Conservation (phyloP, 306 rosid genomes). For the Potentilla sterilis region DNA sequence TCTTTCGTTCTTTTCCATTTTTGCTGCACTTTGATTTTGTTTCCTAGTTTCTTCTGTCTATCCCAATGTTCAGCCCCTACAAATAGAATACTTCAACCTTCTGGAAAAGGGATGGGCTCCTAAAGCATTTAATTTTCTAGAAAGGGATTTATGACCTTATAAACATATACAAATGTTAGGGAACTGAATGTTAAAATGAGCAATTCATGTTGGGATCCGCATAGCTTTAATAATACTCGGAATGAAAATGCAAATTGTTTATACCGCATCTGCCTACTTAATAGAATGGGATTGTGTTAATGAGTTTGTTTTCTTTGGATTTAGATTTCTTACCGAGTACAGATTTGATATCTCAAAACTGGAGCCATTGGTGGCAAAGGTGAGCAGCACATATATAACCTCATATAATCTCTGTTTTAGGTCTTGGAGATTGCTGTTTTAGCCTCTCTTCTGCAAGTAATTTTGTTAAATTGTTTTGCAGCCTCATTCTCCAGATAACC, state of each 20-base stretch:
- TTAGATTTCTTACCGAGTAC: slow-evolving; percentile 75
- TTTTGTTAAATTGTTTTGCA: slow-evolving; percentile 34
- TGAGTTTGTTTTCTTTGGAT: slow-evolving; percentile 24
- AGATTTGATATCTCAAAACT: slow-evolving; percentile 78
- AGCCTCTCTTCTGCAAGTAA: slow-evolving; percentile 18
- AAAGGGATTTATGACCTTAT: neutral
- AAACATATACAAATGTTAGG: neutral
- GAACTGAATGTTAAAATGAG: neutral
- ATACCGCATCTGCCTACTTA: neutral
- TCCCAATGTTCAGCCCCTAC: too few relatives aligned
- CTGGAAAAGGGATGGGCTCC: neutral
- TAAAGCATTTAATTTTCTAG: neutral
- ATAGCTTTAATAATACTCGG: neutral
- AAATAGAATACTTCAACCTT: neutral
- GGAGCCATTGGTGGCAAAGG: slow-evolving; percentile 94
- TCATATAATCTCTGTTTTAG: neutral
- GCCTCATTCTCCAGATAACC: slow-evolving; percentile 98
- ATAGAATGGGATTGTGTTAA: neutral
- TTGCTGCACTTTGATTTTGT: neutral
- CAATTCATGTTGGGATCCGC: neutral
- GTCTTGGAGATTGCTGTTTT: neutral
- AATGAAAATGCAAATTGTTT: neutral
- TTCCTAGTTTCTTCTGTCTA: neutral
- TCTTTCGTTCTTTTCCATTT: neutral
- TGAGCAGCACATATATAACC: slow-evolving; percentile 20